Evolutionary conservation across 306 rosid species (phyloP).

Genomic region (Cicer judaicum): DNA sequence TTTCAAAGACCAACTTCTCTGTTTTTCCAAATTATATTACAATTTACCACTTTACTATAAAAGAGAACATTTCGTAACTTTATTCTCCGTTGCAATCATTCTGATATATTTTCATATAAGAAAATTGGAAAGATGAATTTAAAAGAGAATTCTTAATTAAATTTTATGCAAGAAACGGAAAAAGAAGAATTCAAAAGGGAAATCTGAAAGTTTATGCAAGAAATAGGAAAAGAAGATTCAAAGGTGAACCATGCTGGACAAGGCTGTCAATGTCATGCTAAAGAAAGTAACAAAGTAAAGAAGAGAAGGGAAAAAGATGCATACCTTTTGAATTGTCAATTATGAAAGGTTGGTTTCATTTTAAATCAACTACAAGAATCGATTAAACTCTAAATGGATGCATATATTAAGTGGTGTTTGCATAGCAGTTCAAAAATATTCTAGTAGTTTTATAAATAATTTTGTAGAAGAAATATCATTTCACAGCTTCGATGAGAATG

Average conservation of each 20-base stretch:
- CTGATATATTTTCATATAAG: background rate
- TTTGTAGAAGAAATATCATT: too few relatives aligned
- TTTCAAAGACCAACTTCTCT: too few relatives aligned
- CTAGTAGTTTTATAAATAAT: too few relatives aligned
- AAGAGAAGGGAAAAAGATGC: conserved; percentile 29
- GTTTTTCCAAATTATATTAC: too few relatives aligned
- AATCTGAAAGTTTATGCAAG: conserved; percentile 38
- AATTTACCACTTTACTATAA: too few relatives aligned
- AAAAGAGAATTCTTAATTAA: conserved; percentile 42
- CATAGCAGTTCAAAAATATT: background rate
- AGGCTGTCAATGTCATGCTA: conserved; percentile 49
- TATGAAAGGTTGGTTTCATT: conserved; percentile 24
- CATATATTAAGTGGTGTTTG: background rate
- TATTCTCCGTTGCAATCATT: conserved; percentile 5
- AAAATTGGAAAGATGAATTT: conserved; percentile 42
- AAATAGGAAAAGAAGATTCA: conserved; percentile 42
- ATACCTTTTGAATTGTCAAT: conserved; percentile 46
- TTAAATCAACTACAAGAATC: conserved; percentile 3
- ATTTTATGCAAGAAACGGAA: conserved; percentile 35
- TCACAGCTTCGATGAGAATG: too few relatives aligned
- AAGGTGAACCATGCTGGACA: conserved; percentile 47
- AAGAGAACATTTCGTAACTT: background rate
- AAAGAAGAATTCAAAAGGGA: conserved; percentile 40
- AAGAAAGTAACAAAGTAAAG: conserved; percentile 34
- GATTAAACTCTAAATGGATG: background rate